A percentile compares a stretch with the other conserved stretches of the same genome.
Conservation (phyloP, 352 stramenopile species). For the Pythium folliculosum region DNA sequence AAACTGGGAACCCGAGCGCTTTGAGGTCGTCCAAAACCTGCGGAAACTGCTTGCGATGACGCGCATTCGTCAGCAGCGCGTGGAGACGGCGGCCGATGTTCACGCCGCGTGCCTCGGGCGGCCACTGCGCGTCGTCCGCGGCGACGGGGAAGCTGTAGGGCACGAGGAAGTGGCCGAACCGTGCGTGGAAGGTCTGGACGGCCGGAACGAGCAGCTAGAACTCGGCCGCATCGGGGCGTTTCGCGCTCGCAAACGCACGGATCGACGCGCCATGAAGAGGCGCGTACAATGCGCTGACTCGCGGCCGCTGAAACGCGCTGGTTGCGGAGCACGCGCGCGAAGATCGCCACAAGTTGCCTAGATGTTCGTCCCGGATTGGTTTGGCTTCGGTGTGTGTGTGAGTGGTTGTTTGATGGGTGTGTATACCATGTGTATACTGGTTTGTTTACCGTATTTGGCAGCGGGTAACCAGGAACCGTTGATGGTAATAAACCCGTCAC, state of each 20-base stretch:
- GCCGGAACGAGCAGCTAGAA: constrained; percentile 25
- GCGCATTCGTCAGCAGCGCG: constrained; percentile 19
- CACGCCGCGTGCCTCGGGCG: constrained; percentile 17
- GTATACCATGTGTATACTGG: background rate
- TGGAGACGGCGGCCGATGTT: constrained; percentile 23
- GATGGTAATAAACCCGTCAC: background rate
- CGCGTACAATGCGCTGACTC: background rate
- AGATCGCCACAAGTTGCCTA: constrained; percentile 14
- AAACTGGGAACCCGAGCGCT: constrained; percentile 12
- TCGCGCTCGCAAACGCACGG: constrained; percentile 16
- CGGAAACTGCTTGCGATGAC: constrained; percentile 7
- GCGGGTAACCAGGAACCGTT: too few relatives aligned
- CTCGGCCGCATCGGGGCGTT: background rate
- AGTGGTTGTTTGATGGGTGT: background rate
- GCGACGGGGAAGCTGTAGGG: constrained; percentile 27
- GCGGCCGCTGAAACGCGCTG: background rate
- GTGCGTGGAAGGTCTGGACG: constrained; percentile 10
- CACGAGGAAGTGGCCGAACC: constrained; percentile 28
- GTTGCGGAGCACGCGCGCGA: constrained; percentile 7
- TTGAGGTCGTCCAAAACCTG: constrained; percentile 3
- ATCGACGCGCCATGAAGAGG: background rate
- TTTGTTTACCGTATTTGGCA: too few relatives aligned
- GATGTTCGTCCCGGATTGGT: background rate
- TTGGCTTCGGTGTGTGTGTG: too few relatives aligned
- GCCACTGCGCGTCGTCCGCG: constrained; percentile 11